Conservation (phyloP, 345 rosid genomes). For the Populus pruinosa region DNA sequence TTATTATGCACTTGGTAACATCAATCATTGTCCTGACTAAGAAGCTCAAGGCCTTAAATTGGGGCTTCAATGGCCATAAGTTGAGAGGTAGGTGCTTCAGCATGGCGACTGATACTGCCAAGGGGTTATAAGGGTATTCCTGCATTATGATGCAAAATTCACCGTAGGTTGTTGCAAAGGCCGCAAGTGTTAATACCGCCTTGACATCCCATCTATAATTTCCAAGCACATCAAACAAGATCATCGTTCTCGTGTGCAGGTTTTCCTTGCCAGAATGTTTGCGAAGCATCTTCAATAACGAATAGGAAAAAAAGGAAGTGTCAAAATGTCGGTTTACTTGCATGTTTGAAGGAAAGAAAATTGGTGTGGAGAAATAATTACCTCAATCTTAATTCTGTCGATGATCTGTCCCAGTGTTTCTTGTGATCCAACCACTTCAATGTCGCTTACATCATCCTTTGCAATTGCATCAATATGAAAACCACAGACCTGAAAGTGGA, state of each 20-base stretch:
- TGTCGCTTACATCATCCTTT: conserved; percentile 20
- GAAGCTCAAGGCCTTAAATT: conserved; percentile 48
- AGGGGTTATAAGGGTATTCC: conserved; percentile 39
- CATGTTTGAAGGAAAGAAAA: background rate
- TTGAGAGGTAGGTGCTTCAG: conserved; percentile 51
- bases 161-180: conserved; percentile 57
- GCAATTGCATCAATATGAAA: conserved; percentile 18
- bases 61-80: conserved; percentile 40
- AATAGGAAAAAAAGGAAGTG: background rate
- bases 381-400: conserved; percentile 44
- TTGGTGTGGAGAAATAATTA: conserved; percentile 17
- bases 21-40: conserved; percentile 49
- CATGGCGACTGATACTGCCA: conserved; percentile 54
- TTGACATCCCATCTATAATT: conserved; percentile 75
- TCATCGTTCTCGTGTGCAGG: conserved; percentile 47
- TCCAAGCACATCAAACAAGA: conserved; percentile 52
- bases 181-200: conserved; percentile 59
- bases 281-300: conserved; percentile 49
- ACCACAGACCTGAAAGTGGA: conserved; percentile 37
- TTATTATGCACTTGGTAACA: conserved; percentile 49
- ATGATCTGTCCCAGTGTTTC: conserved; percentile 46
- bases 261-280: conserved; percentile 35
- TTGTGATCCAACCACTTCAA: conserved; percentile 42
- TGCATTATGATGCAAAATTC: conserved; percentile 53
- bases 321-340: background rate